Percentiles rank a stretch among this genome's conserved stretches.
phyloP scores from a whole-genome alignment of 257 asterid genomes.

The Verbascum thapsus region DNA sequence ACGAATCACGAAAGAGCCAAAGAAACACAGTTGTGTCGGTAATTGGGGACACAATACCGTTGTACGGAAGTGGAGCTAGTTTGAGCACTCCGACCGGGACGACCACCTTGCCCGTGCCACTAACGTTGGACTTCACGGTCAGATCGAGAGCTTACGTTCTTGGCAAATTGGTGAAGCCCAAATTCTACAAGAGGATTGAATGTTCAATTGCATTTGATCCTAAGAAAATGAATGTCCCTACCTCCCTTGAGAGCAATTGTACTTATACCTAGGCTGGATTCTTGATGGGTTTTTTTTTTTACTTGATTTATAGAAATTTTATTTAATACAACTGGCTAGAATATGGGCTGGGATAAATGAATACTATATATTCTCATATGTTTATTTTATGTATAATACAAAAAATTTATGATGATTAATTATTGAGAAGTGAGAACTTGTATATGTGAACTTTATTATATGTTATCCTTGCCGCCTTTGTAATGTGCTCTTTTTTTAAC shows the following conservation, averaged over 20 bases:
- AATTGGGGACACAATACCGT: constrained; percentile 69
- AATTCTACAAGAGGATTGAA: constrained; percentile 60
- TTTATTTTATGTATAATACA: too few species aligned
- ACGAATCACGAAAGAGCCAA: constrained; percentile 65
- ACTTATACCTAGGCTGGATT: constrained; percentile 44
- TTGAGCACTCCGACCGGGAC: constrained; percentile 65
- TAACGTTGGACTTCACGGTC: constrained; percentile 59
- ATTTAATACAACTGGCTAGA: too few species aligned
- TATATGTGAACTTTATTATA: too few species aligned
- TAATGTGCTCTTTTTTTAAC: too few species aligned
- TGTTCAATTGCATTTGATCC: constrained; percentile 54
- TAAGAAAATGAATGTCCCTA: constrained; percentile 57
- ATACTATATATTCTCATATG: constrained; percentile 11
- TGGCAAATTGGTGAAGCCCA: constrained; percentile 84
- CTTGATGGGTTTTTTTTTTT: not conserved
- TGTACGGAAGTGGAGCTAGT: constrained; percentile 83
- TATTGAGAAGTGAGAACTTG: too few species aligned
- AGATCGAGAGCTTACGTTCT: constrained; percentile 76
- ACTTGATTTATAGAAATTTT: not conserved
- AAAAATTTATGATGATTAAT: too few species aligned
- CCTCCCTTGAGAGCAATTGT: constrained; percentile 63
- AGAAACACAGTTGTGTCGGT: constrained; percentile 52
- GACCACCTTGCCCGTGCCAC: constrained; percentile 55
- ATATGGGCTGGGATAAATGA: constrained; percentile 26
- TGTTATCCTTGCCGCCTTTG: too few species aligned